These are phyloP conservation scores for Podila verticillata DNA, from an alignment of 192 early-diverging fungal species.

Conservation along the genomic window DNA sequence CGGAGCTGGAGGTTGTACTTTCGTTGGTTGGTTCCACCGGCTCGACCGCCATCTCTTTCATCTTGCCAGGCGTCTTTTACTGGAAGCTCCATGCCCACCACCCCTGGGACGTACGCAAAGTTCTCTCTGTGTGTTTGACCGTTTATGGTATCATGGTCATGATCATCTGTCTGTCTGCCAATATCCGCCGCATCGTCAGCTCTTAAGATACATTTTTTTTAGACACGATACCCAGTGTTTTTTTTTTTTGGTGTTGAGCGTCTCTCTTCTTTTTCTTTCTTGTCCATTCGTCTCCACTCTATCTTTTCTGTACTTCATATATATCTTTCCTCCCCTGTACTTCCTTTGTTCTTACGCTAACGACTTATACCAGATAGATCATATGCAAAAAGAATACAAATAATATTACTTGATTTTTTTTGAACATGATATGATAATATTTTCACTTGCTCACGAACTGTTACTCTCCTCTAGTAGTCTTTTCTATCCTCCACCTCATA, in stretches of 20 bases:
- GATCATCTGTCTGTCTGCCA: conserved; percentile 78
- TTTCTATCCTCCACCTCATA: not conserved
- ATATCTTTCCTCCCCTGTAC: too few species aligned
- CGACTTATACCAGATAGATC: too few species aligned
- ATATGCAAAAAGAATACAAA: too few species aligned
- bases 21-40: conserved; percentile 97
- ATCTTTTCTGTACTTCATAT: too few species aligned
- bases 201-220: conserved; percentile 7
- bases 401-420: conserved; percentile 3
- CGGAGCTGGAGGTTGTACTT: conserved; percentile 84
- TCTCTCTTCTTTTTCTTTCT: not conserved
- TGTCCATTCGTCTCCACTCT: too few species aligned
- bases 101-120: conserved; percentile 72
- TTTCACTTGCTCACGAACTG: not conserved
- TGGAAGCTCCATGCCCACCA: conserved; percentile 78
- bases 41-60: conserved; percentile 95
- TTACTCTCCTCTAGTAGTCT: conserved; percentile 6
- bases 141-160: conserved; percentile 83
- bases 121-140: conserved; percentile 68
- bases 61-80: conserved; percentile 93
- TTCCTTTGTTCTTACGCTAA: too few species aligned
- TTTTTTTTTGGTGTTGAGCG: too few species aligned
- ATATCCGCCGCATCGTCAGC: conserved; percentile 57
- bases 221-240: too few species aligned
- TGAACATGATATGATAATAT: not conserved